phyloP scores from a whole-genome alignment of 2,329 filamentous ascomycete genomes.

The Capronia coronata region DNA sequence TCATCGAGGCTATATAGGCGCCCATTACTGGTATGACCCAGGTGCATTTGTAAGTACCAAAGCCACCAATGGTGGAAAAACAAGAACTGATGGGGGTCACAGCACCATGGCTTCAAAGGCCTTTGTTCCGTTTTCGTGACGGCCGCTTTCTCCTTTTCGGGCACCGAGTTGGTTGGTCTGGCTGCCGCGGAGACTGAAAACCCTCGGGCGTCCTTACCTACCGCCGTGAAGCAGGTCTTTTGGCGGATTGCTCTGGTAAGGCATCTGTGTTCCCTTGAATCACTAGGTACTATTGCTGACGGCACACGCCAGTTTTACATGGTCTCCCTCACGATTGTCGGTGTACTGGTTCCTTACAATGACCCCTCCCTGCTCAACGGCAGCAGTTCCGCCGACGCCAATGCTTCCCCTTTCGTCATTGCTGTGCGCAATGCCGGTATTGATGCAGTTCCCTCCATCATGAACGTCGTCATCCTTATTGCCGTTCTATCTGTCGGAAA shows the following conservation, averaged over 20 bases:
- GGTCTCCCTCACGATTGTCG: slow-evolving; percentile 71
- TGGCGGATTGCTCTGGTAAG: slow-evolving; percentile 71
- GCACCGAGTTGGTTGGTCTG: slow-evolving; percentile 2
- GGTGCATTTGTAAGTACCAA: slow-evolving; percentile 53
- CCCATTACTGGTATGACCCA: slow-evolving; percentile 66
- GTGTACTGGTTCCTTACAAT: slow-evolving; percentile 71
- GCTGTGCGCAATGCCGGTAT: slow-evolving; percentile 82
- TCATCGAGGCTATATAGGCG: slow-evolving; percentile 68
- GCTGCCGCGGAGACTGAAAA: not conserved
- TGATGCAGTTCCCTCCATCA: slow-evolving; percentile 70
- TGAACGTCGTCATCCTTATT: slow-evolving; percentile 92
- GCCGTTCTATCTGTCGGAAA: slow-evolving; percentile 88
- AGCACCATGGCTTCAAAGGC: slow-evolving; percentile 60
- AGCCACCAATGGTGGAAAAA: slow-evolving; percentile 28
- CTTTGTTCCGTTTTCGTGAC: slow-evolving; percentile 37
- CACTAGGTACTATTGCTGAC: not conserved
- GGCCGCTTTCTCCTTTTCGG: not conserved
- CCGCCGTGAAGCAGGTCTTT: slow-evolving; percentile 43
- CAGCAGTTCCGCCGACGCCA: slow-evolving; percentile 55
- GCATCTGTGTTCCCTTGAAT: not conserved
- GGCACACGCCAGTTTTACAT: slow-evolving; percentile 63
- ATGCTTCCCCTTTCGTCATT: slow-evolving; percentile 87
- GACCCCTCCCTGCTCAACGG: slow-evolving; percentile 58
- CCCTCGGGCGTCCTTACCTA: not conserved
- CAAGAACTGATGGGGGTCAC: slow-evolving; percentile 63